Evolutionary conservation across 2,329 filamentous ascomycete genomes (phyloP), one percentile per base, ranked within the genome.

Genomic region (Neopestalotiopsis rosae): DNA sequence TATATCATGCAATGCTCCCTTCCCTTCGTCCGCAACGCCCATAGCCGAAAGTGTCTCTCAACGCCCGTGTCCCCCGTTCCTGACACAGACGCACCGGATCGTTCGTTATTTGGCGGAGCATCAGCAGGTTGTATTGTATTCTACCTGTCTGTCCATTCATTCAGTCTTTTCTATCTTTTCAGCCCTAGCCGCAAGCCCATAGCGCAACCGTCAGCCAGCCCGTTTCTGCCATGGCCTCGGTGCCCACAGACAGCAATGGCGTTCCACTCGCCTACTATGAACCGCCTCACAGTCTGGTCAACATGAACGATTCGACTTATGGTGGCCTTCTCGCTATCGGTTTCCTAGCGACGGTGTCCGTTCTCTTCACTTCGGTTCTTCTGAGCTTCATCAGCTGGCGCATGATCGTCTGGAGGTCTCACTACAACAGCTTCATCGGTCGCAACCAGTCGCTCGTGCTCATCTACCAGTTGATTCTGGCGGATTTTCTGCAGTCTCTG

Each of bases 381-480:
- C 77, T 86, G 24, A 61, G 79, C 34, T 75, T 85, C 63, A 81
- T 87, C 68, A 80, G 77, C 34, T 86, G 83, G 74, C 81, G 83
- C 34, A 81, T 87, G 68, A 72, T 86, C n/a, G 75, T 72, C 56
- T 82, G 79, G 79, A 73, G 75, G 49, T 73, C 72, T 30, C 77
- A 78, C 67, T 78, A 77, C 69, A 73, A 71, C 64, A 75, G 71
- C 52, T 75, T 72, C 68, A 72, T 79, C 61, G 70, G 71, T 20
- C 73, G 73, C 65, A 87, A 87, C 70, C 87, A 89, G 74, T 85
- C 86, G 69, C 80, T 88, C 69, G 79, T 88, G 2, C 80, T 89
- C 7, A 87, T 88, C 68, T 84, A 87, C 74, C 88, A 88, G 73
- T 83, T 89, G 9, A 76, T 87, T 32, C 77, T 85, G 66, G 85